These are phyloP conservation scores for Dichomitus squalens DNA, from an alignment of 1,284 basidiomycete genomes.

Conservation along the genomic window DNA sequence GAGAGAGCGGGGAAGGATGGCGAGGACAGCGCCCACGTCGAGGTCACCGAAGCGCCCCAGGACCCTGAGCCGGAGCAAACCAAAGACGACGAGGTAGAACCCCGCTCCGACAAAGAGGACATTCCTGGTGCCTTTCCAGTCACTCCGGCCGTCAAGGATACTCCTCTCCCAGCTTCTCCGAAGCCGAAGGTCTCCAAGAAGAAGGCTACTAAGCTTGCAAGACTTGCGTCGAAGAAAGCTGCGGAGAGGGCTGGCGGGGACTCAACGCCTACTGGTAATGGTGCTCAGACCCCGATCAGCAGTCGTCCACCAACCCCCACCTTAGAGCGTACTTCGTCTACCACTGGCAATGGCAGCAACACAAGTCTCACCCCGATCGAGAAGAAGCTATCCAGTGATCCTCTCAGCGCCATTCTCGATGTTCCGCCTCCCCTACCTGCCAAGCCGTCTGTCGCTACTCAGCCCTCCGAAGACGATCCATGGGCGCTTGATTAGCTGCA, in stretches of 20 bases:
- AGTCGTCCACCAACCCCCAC: neutral
- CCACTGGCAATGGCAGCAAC: neutral
- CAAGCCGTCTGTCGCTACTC: neutral
- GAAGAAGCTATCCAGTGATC: neutral
- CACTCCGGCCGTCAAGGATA: neutral
- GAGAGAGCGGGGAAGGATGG: neutral
- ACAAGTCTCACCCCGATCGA: neutral
- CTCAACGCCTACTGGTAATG: neutral
- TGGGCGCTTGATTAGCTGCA: neutral
- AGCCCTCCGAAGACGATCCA: neutral
- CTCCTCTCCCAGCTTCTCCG: conserved; percentile 1
- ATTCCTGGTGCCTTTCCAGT: conserved; percentile 13
- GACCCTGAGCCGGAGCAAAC: neutral
- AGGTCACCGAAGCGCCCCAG: neutral
- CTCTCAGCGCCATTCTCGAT: neutral
- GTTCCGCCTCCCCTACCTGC: neutral
- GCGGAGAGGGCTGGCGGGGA: neutral
- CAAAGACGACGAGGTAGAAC: neutral
- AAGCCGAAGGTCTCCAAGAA: neutral
- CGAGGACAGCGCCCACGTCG: neutral
- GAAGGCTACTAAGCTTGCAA: neutral
- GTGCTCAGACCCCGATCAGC: neutral
- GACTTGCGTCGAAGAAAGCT: neutral
- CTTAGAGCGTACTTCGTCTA: neutral
- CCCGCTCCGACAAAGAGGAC: conserved; percentile 4